A percentile compares a stretch with the other conserved stretches of the same genome.
Conservation (phyloP, 495 filamentous ascomycete genomes). For the Parathielavia hyrcaniae region DNA sequence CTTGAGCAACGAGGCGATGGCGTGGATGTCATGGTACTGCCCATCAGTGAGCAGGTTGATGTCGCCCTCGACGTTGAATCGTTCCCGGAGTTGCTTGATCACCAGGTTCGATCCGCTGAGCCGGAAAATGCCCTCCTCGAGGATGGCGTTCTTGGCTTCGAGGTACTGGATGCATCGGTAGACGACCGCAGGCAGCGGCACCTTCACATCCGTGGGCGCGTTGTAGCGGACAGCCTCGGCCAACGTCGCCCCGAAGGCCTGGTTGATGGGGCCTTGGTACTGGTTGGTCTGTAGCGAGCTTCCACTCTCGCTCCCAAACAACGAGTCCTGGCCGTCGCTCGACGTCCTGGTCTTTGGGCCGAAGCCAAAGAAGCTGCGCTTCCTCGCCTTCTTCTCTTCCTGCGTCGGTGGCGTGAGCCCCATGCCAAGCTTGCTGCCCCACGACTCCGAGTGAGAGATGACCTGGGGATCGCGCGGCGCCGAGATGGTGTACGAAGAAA, state of each 20-base stretch:
- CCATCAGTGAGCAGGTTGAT: constrained; percentile 79
- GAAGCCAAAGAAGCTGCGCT: constrained; percentile 93
- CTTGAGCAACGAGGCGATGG: constrained; percentile 90
- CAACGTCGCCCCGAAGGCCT: constrained; percentile 81
- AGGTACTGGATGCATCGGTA: constrained; percentile 96
- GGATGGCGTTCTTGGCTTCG: constrained; percentile 69
- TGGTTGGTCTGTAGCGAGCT: constrained; percentile 33
- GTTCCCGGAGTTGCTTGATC: constrained; percentile 82
- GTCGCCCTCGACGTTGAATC: constrained; percentile 91
- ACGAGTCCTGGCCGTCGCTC: constrained; percentile 43
- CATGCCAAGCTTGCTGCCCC: constrained; percentile 66
- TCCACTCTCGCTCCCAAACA: constrained; percentile 37
- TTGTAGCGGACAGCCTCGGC: constrained; percentile 80
- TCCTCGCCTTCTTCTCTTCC: constrained; percentile 74
- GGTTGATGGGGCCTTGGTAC: constrained; percentile 53
- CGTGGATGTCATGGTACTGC: constrained; percentile 91
- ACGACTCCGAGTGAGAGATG: constrained; percentile 78
- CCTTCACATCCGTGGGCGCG: constrained; percentile 60
- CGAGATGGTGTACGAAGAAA: constrained; percentile 62
- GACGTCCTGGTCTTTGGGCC: constrained; percentile 51
- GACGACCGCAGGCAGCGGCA: constrained; percentile 85
- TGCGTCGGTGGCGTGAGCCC: constrained; percentile 44
- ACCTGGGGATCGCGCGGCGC: constrained; percentile 77
- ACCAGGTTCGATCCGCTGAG: constrained; percentile 90
- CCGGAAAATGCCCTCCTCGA: constrained; percentile 93